These are phyloP conservation scores for Rheum nobile DNA, from an alignment of 148 eudicot species.

Conservation along the genomic window DNA sequence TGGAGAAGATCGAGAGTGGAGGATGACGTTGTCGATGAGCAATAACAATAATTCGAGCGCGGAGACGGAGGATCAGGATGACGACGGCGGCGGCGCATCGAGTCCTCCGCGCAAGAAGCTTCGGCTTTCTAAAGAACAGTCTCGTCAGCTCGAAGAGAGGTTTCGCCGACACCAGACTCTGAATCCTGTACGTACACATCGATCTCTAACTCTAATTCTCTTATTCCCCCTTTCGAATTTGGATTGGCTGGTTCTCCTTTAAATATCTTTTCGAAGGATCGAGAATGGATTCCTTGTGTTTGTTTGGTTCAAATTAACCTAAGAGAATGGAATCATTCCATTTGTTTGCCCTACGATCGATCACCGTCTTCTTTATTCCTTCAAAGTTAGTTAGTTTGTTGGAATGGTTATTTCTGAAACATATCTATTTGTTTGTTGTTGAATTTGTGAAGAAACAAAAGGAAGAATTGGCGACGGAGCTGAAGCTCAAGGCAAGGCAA, in stretches of 20 bases:
- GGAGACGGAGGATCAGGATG: not conserved
- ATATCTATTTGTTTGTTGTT: not conserved
- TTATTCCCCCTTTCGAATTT: too few relatives aligned
- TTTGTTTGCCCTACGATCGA: not conserved
- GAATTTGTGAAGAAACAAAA: constrained; percentile 29
- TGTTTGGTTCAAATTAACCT: not conserved
- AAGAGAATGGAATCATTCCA: not conserved
- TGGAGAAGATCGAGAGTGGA: not conserved
- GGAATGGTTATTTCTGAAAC: not conserved
- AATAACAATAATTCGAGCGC: not conserved
- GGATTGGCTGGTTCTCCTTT: not conserved
- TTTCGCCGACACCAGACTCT: constrained; percentile 32
- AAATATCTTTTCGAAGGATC: too few relatives aligned
- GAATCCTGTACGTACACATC: constrained; percentile 26
- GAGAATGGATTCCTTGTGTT: not conserved
- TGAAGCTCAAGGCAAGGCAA: constrained; percentile 35
- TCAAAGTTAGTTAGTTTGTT: too few relatives aligned
- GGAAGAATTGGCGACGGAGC: constrained; percentile 27
- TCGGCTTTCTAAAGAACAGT: constrained; percentile 39
- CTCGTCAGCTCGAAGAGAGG: constrained; percentile 44
- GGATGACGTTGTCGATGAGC: not conserved
- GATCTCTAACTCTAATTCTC: not conserved
- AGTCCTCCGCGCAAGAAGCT: constrained; percentile 40
- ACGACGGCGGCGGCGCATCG: constrained; percentile 8
- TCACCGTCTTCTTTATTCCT: too few relatives aligned